Evolutionary conservation across 2,329 filamentous ascomycete genomes (phyloP).

Genomic region (Xylaria sp.): DNA sequence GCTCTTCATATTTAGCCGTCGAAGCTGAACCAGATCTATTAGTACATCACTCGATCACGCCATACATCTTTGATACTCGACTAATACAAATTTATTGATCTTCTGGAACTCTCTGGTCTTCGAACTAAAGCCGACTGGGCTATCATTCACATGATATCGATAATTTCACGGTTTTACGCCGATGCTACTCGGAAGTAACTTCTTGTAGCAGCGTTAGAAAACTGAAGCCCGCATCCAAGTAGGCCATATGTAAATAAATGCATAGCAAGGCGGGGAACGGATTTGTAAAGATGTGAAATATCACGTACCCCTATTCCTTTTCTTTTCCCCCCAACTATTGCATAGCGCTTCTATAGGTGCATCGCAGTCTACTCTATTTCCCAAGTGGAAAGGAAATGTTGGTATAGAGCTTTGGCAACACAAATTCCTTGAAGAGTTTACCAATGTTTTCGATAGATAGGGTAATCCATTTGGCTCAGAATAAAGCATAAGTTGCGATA

Average conservation of each 20-base stretch:
- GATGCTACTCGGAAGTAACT: not conserved
- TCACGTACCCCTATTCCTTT: not conserved
- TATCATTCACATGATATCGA: too few relatives aligned
- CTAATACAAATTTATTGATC: too few relatives aligned
- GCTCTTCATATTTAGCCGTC: not conserved
- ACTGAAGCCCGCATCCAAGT: not conserved
- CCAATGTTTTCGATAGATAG: not conserved
- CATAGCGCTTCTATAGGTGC: not conserved
- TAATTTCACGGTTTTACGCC: not conserved
- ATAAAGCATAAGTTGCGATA: constrained; percentile 11
- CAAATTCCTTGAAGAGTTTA: not conserved
- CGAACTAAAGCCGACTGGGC: too few relatives aligned
- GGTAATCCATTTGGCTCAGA: not conserved
- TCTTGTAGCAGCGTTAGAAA: not conserved
- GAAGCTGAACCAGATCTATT: not conserved
- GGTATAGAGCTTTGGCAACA: not conserved
- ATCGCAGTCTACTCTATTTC: not conserved
- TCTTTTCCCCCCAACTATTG: not conserved
- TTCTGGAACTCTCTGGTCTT: too few relatives aligned
- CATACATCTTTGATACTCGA: too few relatives aligned
- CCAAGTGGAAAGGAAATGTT: not conserved
- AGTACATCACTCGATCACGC: too few relatives aligned
- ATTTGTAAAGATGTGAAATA: not conserved
- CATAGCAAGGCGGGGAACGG: not conserved
- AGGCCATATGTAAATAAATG: not conserved